Base-by-base conservation (phyloP, 192 early-diverging fungal species). In the Backusella macrospora region DNA sequence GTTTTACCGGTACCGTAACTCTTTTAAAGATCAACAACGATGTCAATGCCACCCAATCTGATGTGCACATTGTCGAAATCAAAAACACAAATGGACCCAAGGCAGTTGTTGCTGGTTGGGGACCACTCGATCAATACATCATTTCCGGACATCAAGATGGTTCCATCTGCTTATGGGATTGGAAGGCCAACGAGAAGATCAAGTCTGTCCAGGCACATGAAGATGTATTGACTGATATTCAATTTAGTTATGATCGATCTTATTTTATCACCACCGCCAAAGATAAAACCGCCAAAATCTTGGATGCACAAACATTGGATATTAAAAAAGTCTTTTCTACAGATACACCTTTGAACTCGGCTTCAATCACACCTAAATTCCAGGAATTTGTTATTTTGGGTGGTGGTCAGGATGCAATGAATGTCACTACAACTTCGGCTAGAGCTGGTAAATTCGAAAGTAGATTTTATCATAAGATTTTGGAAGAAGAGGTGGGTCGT, bases 351-450 rank as follows among this genome's bases (percentile, higher is more conserved):
- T 86, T 98, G 70, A 99, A 98, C 87, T 92, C 95, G 37, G 98
- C 98, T 2, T 81, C 92, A 2, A 88, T 99, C 65, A 96, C 94
- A 40, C 98, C 98, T 38, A 89, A 86, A 67, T 75, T 82, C 62
- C 90, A 93, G 82, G 90, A 94, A 59, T 89, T 93, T 77, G 93
- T 95, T 23, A 86, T 94, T 71, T 82, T 95, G 47, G 98, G 98
- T 71, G 98, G 98, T 87, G 98, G 98, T 76, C 98, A 99, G 85
- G 96, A 97, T 78, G 96, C 98, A 47, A 98, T 97, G 94, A 83
- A 89, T 77, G 98, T 99, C 65, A 98, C 98, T 26, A 94, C 90
- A 44, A 97, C 96, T 23, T 87, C 89, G 44, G 88, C 89, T 70
- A 89, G 92, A 80, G 91, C 93, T 79, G 97, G 96, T 78, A 97